These are phyloP conservation scores for Macadamia integrifolia DNA, from an alignment of 164 flowering plant species.

Conservation along the genomic window DNA sequence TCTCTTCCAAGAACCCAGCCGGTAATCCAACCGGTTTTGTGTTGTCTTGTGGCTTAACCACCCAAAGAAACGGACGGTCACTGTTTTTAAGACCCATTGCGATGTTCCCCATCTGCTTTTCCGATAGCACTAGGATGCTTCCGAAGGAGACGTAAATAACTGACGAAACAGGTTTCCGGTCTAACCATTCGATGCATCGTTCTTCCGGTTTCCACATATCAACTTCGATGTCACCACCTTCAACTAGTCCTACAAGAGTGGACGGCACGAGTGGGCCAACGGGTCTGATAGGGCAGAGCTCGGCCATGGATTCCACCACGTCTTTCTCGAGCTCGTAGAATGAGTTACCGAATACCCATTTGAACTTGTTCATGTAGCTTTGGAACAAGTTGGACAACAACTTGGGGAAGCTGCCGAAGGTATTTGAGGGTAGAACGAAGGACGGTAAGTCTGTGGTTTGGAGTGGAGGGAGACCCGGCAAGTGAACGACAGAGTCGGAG, in stretches of 20 bases:
- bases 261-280: constrained; percentile 37
- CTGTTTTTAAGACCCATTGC: constrained; percentile 17
- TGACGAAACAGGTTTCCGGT: constrained; percentile 12
- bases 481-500: constrained; percentile 13
- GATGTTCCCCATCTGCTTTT: constrained; percentile 20
- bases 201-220: constrained; percentile 20
- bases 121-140: constrained; percentile 13
- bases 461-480: constrained; percentile 33
- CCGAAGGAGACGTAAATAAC: constrained; percentile 30
- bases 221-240: constrained; percentile 13
- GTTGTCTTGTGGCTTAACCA: constrained; percentile 16
- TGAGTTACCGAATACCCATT: constrained; percentile 34
- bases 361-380: constrained; percentile 14
- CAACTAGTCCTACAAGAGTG: constrained; percentile 10
- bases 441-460: constrained; percentile 28
- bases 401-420: constrained; percentile 12
- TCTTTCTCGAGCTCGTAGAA: constrained; percentile 35
- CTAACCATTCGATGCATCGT: constrained; percentile 20
- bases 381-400: constrained; percentile 9
- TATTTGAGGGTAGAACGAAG: constrained; percentile 26
- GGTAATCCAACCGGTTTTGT: constrained; percentile 1
- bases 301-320: constrained; percentile 17
- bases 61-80: constrained; percentile 27
- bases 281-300: constrained; percentile 12
- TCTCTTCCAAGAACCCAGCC: constrained; percentile 15